phyloP scores from a whole-genome alignment of 768 basidiomycete species.

The Boletus sensibilis region DNA sequence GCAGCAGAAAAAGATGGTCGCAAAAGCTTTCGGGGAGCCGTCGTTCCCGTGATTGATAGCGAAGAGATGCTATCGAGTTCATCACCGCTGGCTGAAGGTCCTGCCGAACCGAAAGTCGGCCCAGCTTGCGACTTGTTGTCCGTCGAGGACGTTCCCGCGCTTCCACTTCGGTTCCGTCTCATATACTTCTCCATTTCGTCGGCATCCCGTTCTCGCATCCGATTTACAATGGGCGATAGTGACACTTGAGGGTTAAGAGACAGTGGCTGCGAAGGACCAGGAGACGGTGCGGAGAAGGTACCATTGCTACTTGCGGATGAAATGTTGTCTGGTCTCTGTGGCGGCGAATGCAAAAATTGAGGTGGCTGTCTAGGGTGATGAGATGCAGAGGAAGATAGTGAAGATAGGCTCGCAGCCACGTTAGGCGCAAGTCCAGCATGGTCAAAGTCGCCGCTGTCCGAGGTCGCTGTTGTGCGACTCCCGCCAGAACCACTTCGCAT shows the following conservation, averaged over 20 bases:
- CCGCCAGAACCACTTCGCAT: conserved; percentile 81
- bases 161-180: conserved; percentile 78
- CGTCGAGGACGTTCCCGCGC: conserved; percentile 69
- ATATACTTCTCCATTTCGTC: conserved; percentile 88
- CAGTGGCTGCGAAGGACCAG: conserved; percentile 36
- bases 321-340: conserved; percentile 34
- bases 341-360: conserved; percentile 43
- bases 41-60: conserved; percentile 48
- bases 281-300: conserved; percentile 39
- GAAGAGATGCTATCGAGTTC: conserved; percentile 50
- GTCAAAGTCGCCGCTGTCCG: conserved; percentile 69
- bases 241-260: conserved; percentile 43
- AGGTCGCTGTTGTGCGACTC: conserved; percentile 72
- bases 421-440: conserved; percentile 40
- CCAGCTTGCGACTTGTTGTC: conserved; percentile 66
- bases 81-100: conserved; percentile 54
- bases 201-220: conserved; percentile 81
- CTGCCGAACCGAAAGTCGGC: conserved; percentile 45
- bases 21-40: conserved; percentile 56
- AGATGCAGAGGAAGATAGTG: conserved; percentile 63
- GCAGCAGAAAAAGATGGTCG: conserved; percentile 78
- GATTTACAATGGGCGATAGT: conserved; percentile 74
- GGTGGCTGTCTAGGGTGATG: conserved; percentile 44
- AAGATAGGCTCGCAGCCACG: conserved; percentile 47
- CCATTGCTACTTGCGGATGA: conserved; percentile 37